A percentile compares a stretch with the other conserved stretches of the same genome.
Conservation (phyloP, 2,329 filamentous ascomycete genomes). For the Paradendryphiella salina region DNA sequence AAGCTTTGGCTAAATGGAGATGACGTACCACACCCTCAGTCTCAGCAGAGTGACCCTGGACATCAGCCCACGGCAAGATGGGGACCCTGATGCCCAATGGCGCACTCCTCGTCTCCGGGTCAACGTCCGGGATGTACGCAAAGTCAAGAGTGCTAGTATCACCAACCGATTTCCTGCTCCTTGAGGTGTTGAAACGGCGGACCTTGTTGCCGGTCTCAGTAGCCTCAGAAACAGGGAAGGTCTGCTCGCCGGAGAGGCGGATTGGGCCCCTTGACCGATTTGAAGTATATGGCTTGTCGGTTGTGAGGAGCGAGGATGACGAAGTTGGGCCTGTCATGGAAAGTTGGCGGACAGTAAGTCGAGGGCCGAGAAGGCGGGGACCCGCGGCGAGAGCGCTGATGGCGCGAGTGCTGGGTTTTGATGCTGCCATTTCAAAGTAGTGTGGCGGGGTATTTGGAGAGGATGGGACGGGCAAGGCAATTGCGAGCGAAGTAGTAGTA, state of each 20-base stretch:
- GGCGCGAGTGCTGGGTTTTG: constrained; percentile 16
- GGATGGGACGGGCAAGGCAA: background rate
- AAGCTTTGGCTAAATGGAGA: background rate
- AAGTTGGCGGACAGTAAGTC: constrained; percentile 53
- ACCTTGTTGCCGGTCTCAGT: constrained; percentile 36
- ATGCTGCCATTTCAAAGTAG: constrained; percentile 12
- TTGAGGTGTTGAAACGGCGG: constrained; percentile 66
- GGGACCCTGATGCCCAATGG: constrained; percentile 53
- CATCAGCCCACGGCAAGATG: constrained; percentile 48
- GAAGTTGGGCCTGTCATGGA: constrained; percentile 65
- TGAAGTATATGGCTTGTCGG: constrained; percentile 54
- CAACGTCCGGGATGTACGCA: constrained; percentile 60
- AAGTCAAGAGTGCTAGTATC: constrained; percentile 67
- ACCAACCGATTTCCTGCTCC: constrained; percentile 58
- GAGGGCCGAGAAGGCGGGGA: constrained; percentile 50
- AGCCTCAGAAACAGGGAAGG: constrained; percentile 44
- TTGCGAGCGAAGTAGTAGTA: background rate
- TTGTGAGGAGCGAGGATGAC: constrained; percentile 55
- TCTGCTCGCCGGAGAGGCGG: constrained; percentile 56
- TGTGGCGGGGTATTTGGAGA: background rate
- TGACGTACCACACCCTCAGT: constrained; percentile 28
- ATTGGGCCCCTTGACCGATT: constrained; percentile 48
- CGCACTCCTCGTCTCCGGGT: constrained; percentile 47
- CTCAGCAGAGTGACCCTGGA: constrained; percentile 27
- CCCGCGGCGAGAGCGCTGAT: constrained; percentile 45